Conservation (phyloP, 2,329 filamentous ascomycete species). For the Fusarium brachygibbosum region DNA sequence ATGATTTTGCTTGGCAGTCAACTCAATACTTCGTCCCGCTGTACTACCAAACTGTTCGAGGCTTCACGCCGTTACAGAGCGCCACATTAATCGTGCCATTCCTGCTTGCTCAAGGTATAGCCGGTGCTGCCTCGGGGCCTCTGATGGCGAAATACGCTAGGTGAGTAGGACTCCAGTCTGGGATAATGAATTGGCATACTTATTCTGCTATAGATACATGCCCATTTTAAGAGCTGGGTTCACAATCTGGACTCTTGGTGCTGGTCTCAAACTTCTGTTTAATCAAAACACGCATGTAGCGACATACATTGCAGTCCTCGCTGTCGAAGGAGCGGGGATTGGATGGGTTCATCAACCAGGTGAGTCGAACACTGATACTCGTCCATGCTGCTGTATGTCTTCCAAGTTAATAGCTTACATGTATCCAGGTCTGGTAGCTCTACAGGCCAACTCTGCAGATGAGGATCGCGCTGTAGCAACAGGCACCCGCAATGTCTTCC, state of each 20-base stretch:
- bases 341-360: constrained; percentile 22
- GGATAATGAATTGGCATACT: accelerated
- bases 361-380: accelerated
- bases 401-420: accelerated
- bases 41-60: not conserved
- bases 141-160: not conserved
- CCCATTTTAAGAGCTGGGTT: not conserved
- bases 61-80: not conserved
- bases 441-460: constrained; percentile 11
- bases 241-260: not conserved
- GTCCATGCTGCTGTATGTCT: not conserved
- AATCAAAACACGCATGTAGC: not conserved
- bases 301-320: not conserved
- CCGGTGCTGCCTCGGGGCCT: not conserved
- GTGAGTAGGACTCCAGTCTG: too few species aligned
- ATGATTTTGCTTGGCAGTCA: constrained; percentile 21
- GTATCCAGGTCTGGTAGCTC: accelerated
- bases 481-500: constrained; percentile 14
- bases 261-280: not conserved
- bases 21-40: constrained; percentile 8
- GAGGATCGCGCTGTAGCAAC: constrained; percentile 8
- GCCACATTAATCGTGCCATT: constrained; percentile 6
- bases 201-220: accelerated
- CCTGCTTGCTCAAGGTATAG: not conserved
- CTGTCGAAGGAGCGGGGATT: constrained; percentile 2